phyloP scores from a whole-genome alignment of 768 basidiomycete genomes.

The Trametes cingulata region DNA sequence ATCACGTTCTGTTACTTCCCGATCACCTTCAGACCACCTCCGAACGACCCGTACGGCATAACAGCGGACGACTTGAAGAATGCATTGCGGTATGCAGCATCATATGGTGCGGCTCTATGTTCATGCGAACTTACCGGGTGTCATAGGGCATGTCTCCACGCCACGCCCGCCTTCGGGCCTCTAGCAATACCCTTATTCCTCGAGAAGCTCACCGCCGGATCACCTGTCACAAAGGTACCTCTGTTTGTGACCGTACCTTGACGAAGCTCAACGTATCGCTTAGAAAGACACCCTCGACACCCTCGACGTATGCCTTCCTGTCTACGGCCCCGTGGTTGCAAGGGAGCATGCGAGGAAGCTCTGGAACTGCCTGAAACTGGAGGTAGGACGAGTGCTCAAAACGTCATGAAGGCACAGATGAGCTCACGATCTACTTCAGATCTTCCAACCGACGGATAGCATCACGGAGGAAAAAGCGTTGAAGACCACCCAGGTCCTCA shows the following conservation, averaged over 20 bases:
- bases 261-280: conserved; percentile 5
- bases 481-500: conserved; percentile 66
- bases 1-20: conserved; percentile 98
- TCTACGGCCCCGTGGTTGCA: conserved; percentile 71
- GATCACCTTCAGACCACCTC: conserved; percentile 92
- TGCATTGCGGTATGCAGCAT: conserved; percentile 56
- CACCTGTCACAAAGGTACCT: conserved; percentile 78
- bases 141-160: conserved; percentile 66
- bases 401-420: not conserved
- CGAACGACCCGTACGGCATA: conserved; percentile 92
- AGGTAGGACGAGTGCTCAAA: conserved; percentile 49
- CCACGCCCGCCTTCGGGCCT: conserved; percentile 79
- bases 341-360: conserved; percentile 68
- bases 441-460: conserved; percentile 88
- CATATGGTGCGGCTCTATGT: not conserved
- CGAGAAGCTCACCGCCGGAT: conserved; percentile 86
- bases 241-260: not conserved
- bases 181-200: conserved; percentile 86
- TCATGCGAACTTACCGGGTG: not conserved
- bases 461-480: conserved; percentile 76
- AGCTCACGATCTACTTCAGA: conserved; percentile 46
- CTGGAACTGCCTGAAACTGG: conserved; percentile 91
- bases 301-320: conserved; percentile 74
- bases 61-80: conserved; percentile 81
- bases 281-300: conserved; percentile 87